Evolutionary conservation across 2,329 filamentous ascomycete species (phyloP), one percentile per base, ranked within the genome.

Genomic region (Sarocladiaceae sp.): DNA sequence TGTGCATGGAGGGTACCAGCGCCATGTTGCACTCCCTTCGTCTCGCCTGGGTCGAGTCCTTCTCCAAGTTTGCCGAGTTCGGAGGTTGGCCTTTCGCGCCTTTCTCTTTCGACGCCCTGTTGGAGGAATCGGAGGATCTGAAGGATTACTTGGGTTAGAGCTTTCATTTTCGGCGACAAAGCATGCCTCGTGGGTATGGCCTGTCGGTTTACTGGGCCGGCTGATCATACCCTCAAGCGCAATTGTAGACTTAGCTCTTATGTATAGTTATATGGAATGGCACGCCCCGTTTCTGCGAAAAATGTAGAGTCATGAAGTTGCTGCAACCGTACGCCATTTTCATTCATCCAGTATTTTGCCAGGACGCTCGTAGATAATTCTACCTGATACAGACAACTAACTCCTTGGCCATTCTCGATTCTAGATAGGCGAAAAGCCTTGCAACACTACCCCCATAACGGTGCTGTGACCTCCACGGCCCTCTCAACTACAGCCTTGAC

Each of bases 31-130:
- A 95, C 70, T 88, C 83, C 48, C 76, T 96, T 55, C 80, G 90
- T 73, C 71, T 96, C 59, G 90, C 95, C 56, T 96, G 90, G 90
- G 90, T 96, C 50, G 91, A 96, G 67, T 91, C 90, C 15, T 96
- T 96, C 81, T 94, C 88, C 69, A 95, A 95, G 72, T 91, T 95
- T 72, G 94, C 94, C 65, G 83, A 95, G 61, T 93, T 93, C 58
- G 85, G 87, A 48, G 90, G 90, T 44, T 80, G 89, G 65, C 75
- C 88, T 2, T 96, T 96, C 65, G 74, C 83, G 58, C 90, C 90
- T 4, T 95, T 96, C 62, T 93, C 85, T 51, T 96, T 96, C 65
- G 81, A 83, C 68, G 73, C 78, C 27, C 68, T 95, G 61, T 67
- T 96, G 53, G 90, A 95, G 65, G 89, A 95, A 62, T 87, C 93